These are phyloP conservation scores for Aspergillus taichungensis DNA, from an alignment of 495 filamentous ascomycete genomes.

Conservation along the genomic window DNA sequence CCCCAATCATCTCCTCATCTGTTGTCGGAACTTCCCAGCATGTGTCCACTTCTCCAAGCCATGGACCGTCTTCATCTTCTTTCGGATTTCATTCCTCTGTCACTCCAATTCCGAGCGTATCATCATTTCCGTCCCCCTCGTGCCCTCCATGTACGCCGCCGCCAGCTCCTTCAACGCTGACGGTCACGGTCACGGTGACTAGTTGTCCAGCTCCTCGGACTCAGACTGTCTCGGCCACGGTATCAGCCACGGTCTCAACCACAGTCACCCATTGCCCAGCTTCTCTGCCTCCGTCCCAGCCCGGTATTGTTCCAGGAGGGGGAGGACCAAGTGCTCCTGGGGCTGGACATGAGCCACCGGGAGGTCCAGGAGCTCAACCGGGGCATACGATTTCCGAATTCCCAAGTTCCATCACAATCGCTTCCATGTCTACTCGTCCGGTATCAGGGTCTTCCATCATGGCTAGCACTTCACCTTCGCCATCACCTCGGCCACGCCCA, in stretches of 20 bases:
- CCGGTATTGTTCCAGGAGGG: background rate
- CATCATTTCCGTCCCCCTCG: background rate
- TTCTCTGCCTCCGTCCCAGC: background rate
- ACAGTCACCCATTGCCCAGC: too few species aligned
- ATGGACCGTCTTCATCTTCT: too few species aligned
- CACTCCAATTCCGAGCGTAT: too few species aligned
- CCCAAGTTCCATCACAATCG: background rate
- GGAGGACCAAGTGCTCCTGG: background rate
- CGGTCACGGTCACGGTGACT: background rate
- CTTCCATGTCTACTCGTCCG: too few species aligned
- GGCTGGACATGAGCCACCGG: conserved; percentile 1
- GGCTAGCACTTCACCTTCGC: too few species aligned
- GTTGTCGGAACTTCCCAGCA: too few species aligned
- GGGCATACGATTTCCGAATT: too few species aligned
- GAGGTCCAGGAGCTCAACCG: conserved; percentile 1
- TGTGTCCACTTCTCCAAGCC: too few species aligned
- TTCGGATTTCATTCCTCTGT: too few species aligned
- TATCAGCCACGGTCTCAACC: background rate
- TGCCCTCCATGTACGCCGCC: background rate
- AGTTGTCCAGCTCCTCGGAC: background rate
- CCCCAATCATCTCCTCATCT: too few species aligned
- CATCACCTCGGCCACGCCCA: too few species aligned
- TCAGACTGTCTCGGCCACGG: conserved; percentile 1
- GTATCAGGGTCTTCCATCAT: too few species aligned
- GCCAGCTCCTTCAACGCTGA: background rate